Conservation (phyloP, 495 filamentous ascomycete genomes). For the Sabuloglossum arenarium region DNA sequence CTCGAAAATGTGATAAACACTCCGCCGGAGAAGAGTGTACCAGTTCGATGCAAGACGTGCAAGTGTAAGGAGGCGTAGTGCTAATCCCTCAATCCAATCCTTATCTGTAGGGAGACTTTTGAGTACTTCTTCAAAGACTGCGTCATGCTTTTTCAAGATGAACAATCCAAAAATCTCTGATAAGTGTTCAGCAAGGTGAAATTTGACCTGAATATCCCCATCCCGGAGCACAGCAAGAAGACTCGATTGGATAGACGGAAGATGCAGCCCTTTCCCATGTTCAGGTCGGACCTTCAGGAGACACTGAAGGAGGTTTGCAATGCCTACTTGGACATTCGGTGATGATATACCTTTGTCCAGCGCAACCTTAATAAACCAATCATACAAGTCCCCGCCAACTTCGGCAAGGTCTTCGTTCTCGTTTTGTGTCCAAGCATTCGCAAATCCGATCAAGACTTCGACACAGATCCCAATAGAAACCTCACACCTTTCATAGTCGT, state of each 20-base stretch:
- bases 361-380: constrained; percentile 46
- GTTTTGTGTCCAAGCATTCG: constrained; percentile 37
- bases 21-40: constrained; percentile 61
- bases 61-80: constrained; percentile 57
- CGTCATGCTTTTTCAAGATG: constrained; percentile 56
- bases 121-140: constrained; percentile 59
- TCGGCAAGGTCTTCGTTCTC: constrained; percentile 32
- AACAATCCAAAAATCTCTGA: constrained; percentile 63
- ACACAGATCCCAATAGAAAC: constrained; percentile 47
- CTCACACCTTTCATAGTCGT: constrained; percentile 57
- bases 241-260: constrained; percentile 49
- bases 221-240: constrained; percentile 50
- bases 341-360: constrained; percentile 45
- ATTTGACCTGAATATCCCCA: constrained; percentile 53
- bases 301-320: constrained; percentile 44
- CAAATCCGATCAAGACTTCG: constrained; percentile 45
- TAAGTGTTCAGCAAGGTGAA: constrained; percentile 42
- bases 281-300: constrained; percentile 42
- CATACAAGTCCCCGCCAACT: constrained; percentile 53
- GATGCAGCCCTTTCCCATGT: constrained; percentile 31
- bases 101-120: constrained; percentile 47
- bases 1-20: constrained; percentile 86
- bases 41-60: constrained; percentile 53
- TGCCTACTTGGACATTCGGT: constrained; percentile 36
- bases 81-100: constrained; percentile 62